Percentiles rank a stretch among this genome's conserved stretches.
These are phyloP conservation scores for Stachybotrys echinatus DNA, from an alignment of 2,329 filamentous ascomycete genomes.

Conservation along the genomic window DNA sequence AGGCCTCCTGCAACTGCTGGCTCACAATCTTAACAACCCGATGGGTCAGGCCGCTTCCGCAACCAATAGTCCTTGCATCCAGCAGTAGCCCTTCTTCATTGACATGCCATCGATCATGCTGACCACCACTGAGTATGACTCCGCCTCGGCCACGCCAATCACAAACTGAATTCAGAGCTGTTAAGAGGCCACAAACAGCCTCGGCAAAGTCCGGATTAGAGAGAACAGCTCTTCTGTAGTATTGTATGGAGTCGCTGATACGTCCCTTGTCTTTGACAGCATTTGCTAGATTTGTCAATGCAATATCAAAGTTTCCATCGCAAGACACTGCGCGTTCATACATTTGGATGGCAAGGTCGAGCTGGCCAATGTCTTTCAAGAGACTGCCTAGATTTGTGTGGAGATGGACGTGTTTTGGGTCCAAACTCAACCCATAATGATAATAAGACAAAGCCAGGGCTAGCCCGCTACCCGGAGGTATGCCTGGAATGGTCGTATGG, in stretches of 20 bases:
- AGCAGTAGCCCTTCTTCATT: slow-evolving; percentile 76
- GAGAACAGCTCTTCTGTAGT: slow-evolving; percentile 83
- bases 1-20: slow-evolving; percentile 81
- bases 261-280: slow-evolving; percentile 95
- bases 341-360: slow-evolving; percentile 90
- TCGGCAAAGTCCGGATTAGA: slow-evolving; percentile 96
- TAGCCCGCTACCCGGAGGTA: slow-evolving; percentile 80
- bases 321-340: slow-evolving; percentile 92
- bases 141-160: slow-evolving; percentile 90
- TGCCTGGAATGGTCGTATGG: slow-evolving; percentile 61
- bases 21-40: slow-evolving; percentile 87
- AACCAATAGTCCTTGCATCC: slow-evolving; percentile 59
- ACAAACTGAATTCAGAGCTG: slow-evolving; percentile 93
- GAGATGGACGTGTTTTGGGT: slow-evolving; percentile 86
- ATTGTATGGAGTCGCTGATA: slow-evolving; percentile 84
- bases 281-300: slow-evolving; percentile 91
- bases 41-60: slow-evolving; percentile 76
- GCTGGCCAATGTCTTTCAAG: slow-evolving; percentile 91
- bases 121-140: slow-evolving; percentile 66
- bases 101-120: slow-evolving; percentile 89
- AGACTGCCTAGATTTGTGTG: slow-evolving; percentile 96
- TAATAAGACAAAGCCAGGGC: slow-evolving; percentile 89
- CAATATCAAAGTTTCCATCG: slow-evolving; percentile 94
- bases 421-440: slow-evolving; percentile 84
- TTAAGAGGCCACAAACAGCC: slow-evolving; percentile 91